phyloP scores from a whole-genome alignment of 2,329 filamentous ascomycete genomes.

The Knoxdaviesia proteae region DNA sequence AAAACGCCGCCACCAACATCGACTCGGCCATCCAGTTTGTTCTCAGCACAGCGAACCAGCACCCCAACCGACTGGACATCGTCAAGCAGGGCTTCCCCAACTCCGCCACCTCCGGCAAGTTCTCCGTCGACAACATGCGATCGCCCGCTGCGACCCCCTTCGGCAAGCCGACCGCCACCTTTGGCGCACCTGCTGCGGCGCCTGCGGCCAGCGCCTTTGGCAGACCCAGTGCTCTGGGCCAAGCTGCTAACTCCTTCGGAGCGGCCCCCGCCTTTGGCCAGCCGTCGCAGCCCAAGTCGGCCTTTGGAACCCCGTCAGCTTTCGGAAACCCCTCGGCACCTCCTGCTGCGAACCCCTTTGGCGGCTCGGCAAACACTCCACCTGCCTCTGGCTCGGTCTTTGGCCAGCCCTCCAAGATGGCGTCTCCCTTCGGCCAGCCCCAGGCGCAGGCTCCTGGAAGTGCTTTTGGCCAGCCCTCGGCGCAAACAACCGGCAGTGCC shows the following conservation, averaged over 20 bases:
- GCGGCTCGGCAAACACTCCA: constrained; percentile 1
- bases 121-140: constrained; percentile 17
- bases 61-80: constrained; percentile 55
- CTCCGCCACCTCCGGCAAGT: constrained; percentile 23
- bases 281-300: constrained; percentile 8
- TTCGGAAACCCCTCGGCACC: constrained; percentile 19
- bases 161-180: constrained; percentile 13
- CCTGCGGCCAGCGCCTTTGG: constrained; percentile 14
- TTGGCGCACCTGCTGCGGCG: constrained; percentile 12
- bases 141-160: constrained; percentile 8
- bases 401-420: constrained; percentile 6
- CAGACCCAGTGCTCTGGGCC: constrained; percentile 15
- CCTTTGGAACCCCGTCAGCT: constrained; percentile 12
- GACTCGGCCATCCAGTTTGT: constrained; percentile 55
- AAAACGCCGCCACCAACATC: constrained; percentile 45
- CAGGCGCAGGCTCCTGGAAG: constrained; percentile 10
- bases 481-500: constrained; percentile 5
- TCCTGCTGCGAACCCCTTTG: constrained; percentile 5
- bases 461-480: constrained; percentile 12
- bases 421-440: too few species aligned
- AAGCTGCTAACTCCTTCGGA: constrained; percentile 12
- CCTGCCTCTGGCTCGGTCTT: constrained; percentile 4
- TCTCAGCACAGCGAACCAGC: constrained; percentile 40
- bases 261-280: constrained; percentile 10
- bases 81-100: constrained; percentile 23